Evolutionary conservation across 331 rosid genomes (phyloP), one percentile per base, ranked within the genome.

Genomic region (Dryas integrifolia): DNA sequence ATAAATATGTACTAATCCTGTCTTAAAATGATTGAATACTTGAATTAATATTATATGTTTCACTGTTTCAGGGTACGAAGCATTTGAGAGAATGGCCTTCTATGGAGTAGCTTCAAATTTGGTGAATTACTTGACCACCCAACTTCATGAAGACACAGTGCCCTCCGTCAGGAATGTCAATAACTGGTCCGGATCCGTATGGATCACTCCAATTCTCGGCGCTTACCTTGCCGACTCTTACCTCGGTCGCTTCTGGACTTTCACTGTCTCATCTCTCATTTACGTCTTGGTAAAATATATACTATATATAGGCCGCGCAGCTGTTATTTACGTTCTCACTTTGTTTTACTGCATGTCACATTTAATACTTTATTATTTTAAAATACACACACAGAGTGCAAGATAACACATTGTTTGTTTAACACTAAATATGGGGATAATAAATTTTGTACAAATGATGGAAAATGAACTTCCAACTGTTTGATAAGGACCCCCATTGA

Each of bases 1-100:
- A 9, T 50, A 52, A 15, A 30, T 30, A 30, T 30, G 3, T 30
- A 30, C 35, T 30, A 30, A 30, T 30, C 35, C 35, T 30, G 35
- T 30, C 2, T 30, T 30, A 30, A 30, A 30, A 30, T 30, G 35
- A 30, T 1, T 30, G 35, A 30, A 30, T 30, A 30, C 35, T 30
- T 30, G 13, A 39, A 30, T 12, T 38, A 21, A 35, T 57, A 26
- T 41, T 57, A 26, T 41, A 62, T 30, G 2, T 26, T 60, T 49
- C 66, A 94, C 40, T 30, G 2, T 26, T 60, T 49, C 66, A 94
- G 98, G 97, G 2, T 95, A 91, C 74, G 98, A 95, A 88, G 98
- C 96, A 47, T 95, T 95, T 83, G 98, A 95, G 84, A 91, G 98
- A 84, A 95, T 95, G 98, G 96, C 99, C 35, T 95, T 91, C 76